Base-by-base conservation (phyloP, 495 filamentous ascomycete genomes). In the Niebla homalea region DNA sequence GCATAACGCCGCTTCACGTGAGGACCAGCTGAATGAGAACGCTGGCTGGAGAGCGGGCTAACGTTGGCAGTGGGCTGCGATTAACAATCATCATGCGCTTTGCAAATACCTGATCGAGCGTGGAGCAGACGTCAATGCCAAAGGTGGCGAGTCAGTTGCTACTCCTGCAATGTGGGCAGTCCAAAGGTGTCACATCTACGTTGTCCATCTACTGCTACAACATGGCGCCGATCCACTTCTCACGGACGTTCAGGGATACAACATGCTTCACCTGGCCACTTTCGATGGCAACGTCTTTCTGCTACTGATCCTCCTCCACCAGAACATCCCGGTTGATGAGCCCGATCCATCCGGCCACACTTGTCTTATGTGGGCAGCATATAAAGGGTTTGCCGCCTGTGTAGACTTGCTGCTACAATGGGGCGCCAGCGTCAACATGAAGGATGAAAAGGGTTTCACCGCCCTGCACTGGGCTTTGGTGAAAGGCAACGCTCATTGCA, bases 131-230 rank as follows among this genome's bases (percentile, higher is more conserved):
- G 84, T 96, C 57, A 95, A 98, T 64, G 84, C 83, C 51, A 90
- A 90, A 67, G 92, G 92, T 57, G 92, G 92, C 57, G 89, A 97
- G 58, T 92, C 87, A 29, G 72, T 89, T 32, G 88, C 92, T 16
- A 96, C 93, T 47, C 87, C 92, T 16, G 81, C 89, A 2, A 87
- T 96, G 72, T 98, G 92, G 92, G 92, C 92, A 42, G 90, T 88
- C 47, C 93, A 96, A 65, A 74, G 85, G 54, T 94, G 88, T 59
- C 79, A 96, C 66, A 90, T 92, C 68, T 92, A 94, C 60, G 71
- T 84, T 29, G 82, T 87, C 47, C 75, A 84, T 54, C 67, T 97
- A 6, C 72, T 98, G 26, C 81, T 98, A 29, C 77, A 87, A 50
- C 74, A 85, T 61, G 92, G 92, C 52, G 89, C 89, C 48, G 89